Evolutionary conservation across 306 rosid species (phyloP), one percentile per base, ranked within the genome.

Genomic region (Acmispon strigosus): DNA sequence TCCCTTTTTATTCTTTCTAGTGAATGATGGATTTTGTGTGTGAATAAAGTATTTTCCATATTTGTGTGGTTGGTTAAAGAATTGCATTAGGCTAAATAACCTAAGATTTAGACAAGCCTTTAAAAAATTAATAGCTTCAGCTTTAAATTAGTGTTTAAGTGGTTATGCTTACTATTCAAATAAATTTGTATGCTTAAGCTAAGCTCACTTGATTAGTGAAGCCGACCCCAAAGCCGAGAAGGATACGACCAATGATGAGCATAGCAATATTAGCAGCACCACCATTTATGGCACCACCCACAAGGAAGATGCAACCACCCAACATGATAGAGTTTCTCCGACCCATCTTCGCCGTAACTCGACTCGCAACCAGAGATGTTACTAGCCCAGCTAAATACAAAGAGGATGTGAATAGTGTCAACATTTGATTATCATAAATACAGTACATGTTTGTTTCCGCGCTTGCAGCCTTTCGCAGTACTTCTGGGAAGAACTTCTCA

Each of bases 241-340:
- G 80, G 69, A 89, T 74, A 6, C 96, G 90, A 11, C 92, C 92
- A n/a, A 87, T 8, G 52, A 66, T 66, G 72, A 89, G 90, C 96
- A 91, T 89, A 6, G 76, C 66, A 47, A 89, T 62, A 61, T 89
- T 87, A 48, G 50, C 79, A 12, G 97, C 89, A 10, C 79, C 89
- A 6, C 94, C 97, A 15, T 87, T 87, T 54, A 87, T 47, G 24
- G 80, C 84, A 24, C 86, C 83, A 0, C 96, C 98, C 0, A 27
- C 62, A 5, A 89, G 72, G 65, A 89, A 89, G 43, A 78, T 69
- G 78, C 44, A 47, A 42, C 94, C 98, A 44, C 98, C 94, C 0
- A 89, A 12, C 4, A 92, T 45, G 80, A 89, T 86, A 49, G 72
- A 65, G 47, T 77, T 84, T 77, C 77, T 82, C 17, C 88, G 84